phyloP scores from a whole-genome alignment of 2,329 filamentous ascomycete genomes.

The Plectosphaerella plurivora region DNA sequence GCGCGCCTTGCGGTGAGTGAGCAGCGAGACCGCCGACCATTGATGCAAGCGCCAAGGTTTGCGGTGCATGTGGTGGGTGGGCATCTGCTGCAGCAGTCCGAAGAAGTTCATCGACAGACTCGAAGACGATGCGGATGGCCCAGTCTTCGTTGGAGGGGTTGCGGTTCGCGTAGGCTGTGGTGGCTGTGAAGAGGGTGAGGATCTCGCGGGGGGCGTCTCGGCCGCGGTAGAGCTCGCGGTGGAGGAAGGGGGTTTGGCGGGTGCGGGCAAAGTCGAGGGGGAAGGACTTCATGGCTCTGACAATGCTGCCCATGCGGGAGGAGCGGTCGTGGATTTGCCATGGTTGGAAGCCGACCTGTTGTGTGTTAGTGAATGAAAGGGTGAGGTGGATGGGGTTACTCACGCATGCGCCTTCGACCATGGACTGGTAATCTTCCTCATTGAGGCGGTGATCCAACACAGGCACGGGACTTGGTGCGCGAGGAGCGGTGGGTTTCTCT shows the following conservation, averaged over 20 bases:
- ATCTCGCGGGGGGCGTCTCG: constrained; percentile 32
- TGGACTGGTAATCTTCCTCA: constrained; percentile 1
- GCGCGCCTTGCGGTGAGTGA: too few relatives aligned
- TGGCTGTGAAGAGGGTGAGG: constrained; percentile 32
- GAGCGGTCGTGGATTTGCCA: constrained; percentile 28
- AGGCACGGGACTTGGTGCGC: constrained; percentile 2
- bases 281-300: constrained; percentile 24
- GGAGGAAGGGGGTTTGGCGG: constrained; percentile 35
- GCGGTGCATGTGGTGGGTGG: background rate
- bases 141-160: constrained; percentile 31
- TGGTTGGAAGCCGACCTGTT: constrained; percentile 6
- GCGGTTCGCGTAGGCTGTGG: constrained; percentile 31
- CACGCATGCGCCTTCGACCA: constrained; percentile 2
- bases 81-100: constrained; percentile 4
- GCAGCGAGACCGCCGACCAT: background rate
- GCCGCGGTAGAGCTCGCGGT: constrained; percentile 34
- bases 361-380: background rate
- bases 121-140: constrained; percentile 31
- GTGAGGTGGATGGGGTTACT: background rate
- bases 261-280: constrained; percentile 29
- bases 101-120: constrained; percentile 30
- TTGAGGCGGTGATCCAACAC: background rate
- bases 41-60: background rate
- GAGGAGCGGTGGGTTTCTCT: background rate
- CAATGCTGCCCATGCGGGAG: constrained; percentile 27